These are phyloP conservation scores for Peziza echinospora DNA, from an alignment of 495 filamentous ascomycete species.

Conservation along the genomic window DNA sequence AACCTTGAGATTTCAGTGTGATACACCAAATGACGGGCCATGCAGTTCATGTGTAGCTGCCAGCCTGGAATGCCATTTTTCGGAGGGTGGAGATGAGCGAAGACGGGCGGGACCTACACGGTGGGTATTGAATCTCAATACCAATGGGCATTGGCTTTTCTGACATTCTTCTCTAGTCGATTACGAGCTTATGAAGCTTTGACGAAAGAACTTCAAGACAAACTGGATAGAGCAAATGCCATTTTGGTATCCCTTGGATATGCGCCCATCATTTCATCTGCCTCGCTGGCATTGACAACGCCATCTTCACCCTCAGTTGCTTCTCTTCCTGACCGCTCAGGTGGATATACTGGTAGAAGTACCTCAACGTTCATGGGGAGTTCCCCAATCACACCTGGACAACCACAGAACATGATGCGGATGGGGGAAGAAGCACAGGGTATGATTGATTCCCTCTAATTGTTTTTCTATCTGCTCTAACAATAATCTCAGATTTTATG, in stretches of 20 bases:
- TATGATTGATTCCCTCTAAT: too few relatives aligned
- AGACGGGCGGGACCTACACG: constrained; percentile 17
- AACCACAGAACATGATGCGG: background rate
- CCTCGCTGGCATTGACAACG: background rate
- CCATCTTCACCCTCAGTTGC: background rate
- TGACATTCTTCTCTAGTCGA: too few relatives aligned
- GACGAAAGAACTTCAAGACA: background rate
- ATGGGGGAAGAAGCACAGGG: background rate
- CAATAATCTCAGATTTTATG: too few relatives aligned
- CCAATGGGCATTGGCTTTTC: too few relatives aligned
- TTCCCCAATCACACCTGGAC: background rate
- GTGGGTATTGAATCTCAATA: constrained; percentile 1
- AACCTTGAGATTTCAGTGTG: constrained; percentile 7
- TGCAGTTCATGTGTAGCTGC: constrained; percentile 17
- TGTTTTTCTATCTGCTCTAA: too few relatives aligned
- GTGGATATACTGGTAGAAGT: background rate
- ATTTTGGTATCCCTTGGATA: background rate
- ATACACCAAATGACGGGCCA: constrained; percentile 18
- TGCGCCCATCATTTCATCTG: background rate
- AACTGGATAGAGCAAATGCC: background rate
- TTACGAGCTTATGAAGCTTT: background rate
- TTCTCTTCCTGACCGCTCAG: background rate
- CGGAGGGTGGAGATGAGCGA: constrained; percentile 16
- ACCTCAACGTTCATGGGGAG: background rate
- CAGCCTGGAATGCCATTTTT: constrained; percentile 19